Percentiles rank a stretch among this genome's conserved stretches.
Conservation (phyloP, 139 green algal genomes). For the Chlamydomonas sp. region DNA sequence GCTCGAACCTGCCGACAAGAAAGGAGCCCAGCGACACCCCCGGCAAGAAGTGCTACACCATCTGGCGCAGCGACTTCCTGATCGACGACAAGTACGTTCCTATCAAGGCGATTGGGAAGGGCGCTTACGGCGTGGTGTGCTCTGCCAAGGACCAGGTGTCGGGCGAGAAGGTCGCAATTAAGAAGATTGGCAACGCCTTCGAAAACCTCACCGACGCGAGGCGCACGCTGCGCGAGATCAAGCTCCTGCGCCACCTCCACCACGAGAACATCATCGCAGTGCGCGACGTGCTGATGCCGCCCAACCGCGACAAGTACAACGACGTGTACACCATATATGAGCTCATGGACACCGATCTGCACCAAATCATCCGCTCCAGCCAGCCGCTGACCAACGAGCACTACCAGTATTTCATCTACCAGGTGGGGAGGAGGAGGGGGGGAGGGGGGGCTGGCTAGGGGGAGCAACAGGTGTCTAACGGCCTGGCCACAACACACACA, state of each 20-base stretch:
- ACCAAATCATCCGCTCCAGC: conserved; percentile 96
- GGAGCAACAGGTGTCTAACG: not conserved
- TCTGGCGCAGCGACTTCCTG: conserved; percentile 88
- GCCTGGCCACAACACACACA: not conserved
- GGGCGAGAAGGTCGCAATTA: conserved; percentile 88
- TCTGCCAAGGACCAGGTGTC: conserved; percentile 73
- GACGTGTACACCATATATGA: conserved; percentile 99
- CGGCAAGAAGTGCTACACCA: conserved; percentile 69
- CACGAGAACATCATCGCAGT: conserved; percentile 80
- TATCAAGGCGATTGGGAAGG: conserved; percentile 89
- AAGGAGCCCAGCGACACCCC: conserved; percentile 62
- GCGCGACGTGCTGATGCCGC: conserved; percentile 61
- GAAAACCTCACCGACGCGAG: conserved; percentile 90
- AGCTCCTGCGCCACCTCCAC: conserved; percentile 78
- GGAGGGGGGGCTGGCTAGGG: no score
- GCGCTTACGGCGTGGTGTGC: conserved; percentile 96
- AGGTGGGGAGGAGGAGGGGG: conserved; percentile 46
- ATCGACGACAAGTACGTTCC: conserved; percentile 75
- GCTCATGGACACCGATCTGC: conserved; percentile 99
- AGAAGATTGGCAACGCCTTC: conserved; percentile 90
- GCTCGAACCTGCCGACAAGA: conserved; percentile 65
- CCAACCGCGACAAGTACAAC: conserved; percentile 62
- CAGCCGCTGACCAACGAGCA: conserved; percentile 95
- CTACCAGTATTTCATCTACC: conserved; percentile 98
- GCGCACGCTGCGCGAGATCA: conserved; percentile 90